Base-by-base conservation (phyloP, 805 yeast genomes). In the Millerago galiae region DNA sequence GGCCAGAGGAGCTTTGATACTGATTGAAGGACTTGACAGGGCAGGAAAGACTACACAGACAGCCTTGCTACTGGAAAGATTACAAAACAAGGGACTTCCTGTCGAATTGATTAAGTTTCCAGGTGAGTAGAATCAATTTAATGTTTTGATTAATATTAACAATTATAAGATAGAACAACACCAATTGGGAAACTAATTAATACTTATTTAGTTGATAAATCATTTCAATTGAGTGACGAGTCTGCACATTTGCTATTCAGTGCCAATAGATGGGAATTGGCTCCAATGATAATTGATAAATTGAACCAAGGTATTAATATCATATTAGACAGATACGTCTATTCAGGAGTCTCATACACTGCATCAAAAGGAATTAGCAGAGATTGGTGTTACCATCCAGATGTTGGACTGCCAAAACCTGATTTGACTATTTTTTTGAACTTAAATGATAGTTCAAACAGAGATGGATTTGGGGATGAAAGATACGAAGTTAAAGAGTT, bases 1-100 rank as follows among this genome's bases (percentile, higher is more conserved):
- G 59, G 35, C 44, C 5, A 47, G 96, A 48, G 98, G 97, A 2
- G 71, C 74, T 36, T 66, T 93, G 31, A 81, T 93, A 17, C 74
- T 88, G 1, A 71, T 93, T 2, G 99, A 93, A 62, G 99, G 99
- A 0, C 74, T 93, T 1, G 99, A 93, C 56, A 67, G 99, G 38
- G 83, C 97, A 0, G 99, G 99, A 0, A 93, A 93, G 56, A 77
- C 96, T 3, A 89, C 97, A 0, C 99, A 93, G 58, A 73, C 83
- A 7, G 56, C 61, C 3, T 50, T 56, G 3, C 52, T 83, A 9
- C 52, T 66, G 1, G 55, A 63, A 1, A 52, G 51, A 5, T 51
- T 70, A 11, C 34, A 54, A 14, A 46, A 53, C 4, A 37, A 47
- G 1, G 60, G 61, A 2, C 67, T 68, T 2, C 55, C 64, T 5